Base-by-base conservation (phyloP, 371 early-diverging fungal genomes). In the Syncephalastrum contaminatum region DNA sequence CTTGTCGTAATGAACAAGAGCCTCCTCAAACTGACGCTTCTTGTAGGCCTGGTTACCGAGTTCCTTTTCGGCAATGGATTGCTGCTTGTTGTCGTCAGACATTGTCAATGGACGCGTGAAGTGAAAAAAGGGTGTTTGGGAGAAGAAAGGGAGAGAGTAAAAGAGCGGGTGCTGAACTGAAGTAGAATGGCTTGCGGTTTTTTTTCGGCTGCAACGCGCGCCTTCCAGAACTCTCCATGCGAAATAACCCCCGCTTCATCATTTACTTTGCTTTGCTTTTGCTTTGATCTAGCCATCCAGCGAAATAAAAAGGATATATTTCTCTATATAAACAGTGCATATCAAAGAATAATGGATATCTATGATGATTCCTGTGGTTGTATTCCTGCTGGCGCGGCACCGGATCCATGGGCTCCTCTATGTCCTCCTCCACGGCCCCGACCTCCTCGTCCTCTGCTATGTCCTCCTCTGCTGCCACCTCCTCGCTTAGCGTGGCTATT, bases 1-100 rank as follows among this genome's bases (percentile, higher is more conserved):
- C 72, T 88, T 87, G 70, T 82, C 73, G 72, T 99, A 99, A 69
- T 94, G 90, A 43, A 73, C 70, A 49, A 98, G 67, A 10, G 99
- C 98, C 56, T 85, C 81, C 14, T 91, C 92, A 72, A 98, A 97
- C 47, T 93, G 70, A 52, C 92, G 86, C 69, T 94, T 89, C 84
- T 98, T 99, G 82, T 97, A 99, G 40, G 85, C 83, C 18, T 78
- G 81, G 74, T 96, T 97, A 48, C 97, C 99, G 52, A 88, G 76
- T 43, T 93, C 90, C 85, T 99, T 98, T 70, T 88, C 88, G 58
- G 84, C 78, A 44, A 85, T 64, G 13, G 89, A 89, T 66, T 90
- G 86, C 54, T 89, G 82, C 76, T 90, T 93, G 47, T 66, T 65
- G 60, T 75, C 75, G 63, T 75, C 75, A 57, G 80, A 67, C 80